A percentile compares a stretch with the other conserved stretches of the same genome.
Conservation (phyloP, 2,329 filamentous ascomycete genomes). For the Penicillium frequentans region DNA sequence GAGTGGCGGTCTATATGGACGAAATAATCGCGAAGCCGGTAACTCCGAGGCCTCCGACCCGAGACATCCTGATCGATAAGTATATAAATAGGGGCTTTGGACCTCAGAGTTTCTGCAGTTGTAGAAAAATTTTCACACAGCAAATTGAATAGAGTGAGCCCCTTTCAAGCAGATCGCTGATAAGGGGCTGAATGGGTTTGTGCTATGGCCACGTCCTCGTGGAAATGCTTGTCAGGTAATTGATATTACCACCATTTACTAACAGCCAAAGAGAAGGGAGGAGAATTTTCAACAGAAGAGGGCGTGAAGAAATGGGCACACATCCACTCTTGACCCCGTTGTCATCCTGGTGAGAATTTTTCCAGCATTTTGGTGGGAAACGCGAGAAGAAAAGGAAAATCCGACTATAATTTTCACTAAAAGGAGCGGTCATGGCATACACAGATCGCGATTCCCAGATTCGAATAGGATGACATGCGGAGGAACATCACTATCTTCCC, state of each 20-base stretch:
- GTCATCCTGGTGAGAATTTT: too few relatives aligned
- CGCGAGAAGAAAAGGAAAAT: not conserved
- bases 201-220: not conserved
- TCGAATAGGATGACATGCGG: not conserved
- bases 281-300: not conserved
- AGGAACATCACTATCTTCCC: not conserved
- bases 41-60: not conserved
- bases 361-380: too few relatives aligned
- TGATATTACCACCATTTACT: not conserved
- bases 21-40: not conserved
- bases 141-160: too few relatives aligned
- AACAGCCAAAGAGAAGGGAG: not conserved
- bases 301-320: not conserved
- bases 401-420: not conserved
- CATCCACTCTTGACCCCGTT: not conserved
- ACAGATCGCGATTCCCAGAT: not conserved
- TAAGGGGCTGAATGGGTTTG: too few relatives aligned
- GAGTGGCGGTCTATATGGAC: not conserved
- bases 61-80: not conserved
- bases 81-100: not conserved
- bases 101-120: not conserved
- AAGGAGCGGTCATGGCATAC: not conserved
- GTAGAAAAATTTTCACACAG: not conserved
- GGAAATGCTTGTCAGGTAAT: not conserved
- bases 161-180: too few relatives aligned